Conservation (phyloP, 169 alveolate species). For the Plasmodium cynomolgi region DNA sequence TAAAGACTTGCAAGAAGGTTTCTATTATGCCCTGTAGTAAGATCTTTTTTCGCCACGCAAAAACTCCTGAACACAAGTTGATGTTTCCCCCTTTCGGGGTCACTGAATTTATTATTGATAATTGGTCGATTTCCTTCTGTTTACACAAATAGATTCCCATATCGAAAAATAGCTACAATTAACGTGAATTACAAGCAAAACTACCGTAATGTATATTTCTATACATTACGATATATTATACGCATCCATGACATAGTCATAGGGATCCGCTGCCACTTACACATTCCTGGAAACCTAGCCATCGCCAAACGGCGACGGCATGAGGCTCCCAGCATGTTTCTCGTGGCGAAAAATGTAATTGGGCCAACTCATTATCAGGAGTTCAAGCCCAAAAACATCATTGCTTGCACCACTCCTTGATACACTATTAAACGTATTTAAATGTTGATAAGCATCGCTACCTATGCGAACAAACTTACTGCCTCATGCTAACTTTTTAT, state of each 20-base stretch:
- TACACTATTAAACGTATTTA: not conserved
- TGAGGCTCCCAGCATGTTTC: too few relatives aligned
- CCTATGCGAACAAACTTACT: not conserved
- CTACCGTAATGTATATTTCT: not conserved
- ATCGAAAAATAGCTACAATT: not conserved
- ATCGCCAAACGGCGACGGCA: too few relatives aligned
- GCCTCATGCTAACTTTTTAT: not conserved
- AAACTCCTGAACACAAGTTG: not conserved
- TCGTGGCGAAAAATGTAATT: not conserved
- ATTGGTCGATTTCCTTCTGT: not conserved
- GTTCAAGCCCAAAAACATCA: not conserved
- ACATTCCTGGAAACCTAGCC: not conserved
- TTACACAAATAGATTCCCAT: not conserved
- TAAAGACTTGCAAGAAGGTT: not conserved
- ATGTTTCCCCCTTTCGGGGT: not conserved
- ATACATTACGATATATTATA: not conserved
- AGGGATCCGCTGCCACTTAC: not conserved
- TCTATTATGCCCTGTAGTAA: not conserved
- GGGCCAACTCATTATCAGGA: not conserved
- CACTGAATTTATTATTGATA: not conserved
- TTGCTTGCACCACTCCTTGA: not conserved
- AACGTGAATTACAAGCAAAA: not conserved
- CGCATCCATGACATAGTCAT: not conserved
- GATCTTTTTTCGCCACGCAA: not conserved
- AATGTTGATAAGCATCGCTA: not conserved